These are phyloP conservation scores for Lactarius indigo DNA, from an alignment of 768 basidiomycete genomes.

Conservation along the genomic window DNA sequence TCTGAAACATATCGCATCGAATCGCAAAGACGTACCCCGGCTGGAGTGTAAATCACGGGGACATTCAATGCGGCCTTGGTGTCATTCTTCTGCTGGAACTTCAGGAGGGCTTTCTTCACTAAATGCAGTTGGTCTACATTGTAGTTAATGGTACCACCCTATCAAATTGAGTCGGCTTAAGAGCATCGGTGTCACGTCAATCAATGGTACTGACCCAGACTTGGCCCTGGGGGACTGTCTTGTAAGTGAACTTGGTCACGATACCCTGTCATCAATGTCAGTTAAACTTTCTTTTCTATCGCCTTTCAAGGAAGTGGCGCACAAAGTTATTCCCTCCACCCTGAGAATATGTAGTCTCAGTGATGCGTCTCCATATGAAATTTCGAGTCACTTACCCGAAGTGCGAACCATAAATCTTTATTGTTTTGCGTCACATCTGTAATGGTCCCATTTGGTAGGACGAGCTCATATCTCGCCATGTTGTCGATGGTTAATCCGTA, in stretches of 20 bases:
- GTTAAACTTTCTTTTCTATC: background rate
- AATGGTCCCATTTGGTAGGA: constrained; percentile 32
- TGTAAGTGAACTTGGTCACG: constrained; percentile 3
- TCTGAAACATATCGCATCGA: background rate
- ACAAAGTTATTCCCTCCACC: constrained; percentile 24
- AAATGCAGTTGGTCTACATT: background rate
- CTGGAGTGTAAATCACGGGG: background rate
- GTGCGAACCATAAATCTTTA: constrained; percentile 9
- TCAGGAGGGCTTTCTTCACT: background rate
- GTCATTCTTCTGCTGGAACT: constrained; percentile 8
- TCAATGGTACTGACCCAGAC: background rate
- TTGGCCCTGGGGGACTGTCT: constrained; percentile 6
- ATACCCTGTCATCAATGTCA: background rate
- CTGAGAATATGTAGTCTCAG: background rate
- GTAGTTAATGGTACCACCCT: constrained; percentile 1
- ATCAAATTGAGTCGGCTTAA: background rate
- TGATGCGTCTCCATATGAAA: too few relatives aligned
- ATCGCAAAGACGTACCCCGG: background rate
- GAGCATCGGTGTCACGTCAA: background rate
- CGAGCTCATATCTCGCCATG: constrained; percentile 30
- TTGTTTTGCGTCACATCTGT: background rate
- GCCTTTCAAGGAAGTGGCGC: background rate
- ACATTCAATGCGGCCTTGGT: background rate
- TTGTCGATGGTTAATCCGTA: constrained; percentile 29
- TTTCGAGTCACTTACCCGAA: constrained; percentile 10